Base-by-base conservation (phyloP, 2,329 filamentous ascomycete species). In the Cordyceps javanica region DNA sequence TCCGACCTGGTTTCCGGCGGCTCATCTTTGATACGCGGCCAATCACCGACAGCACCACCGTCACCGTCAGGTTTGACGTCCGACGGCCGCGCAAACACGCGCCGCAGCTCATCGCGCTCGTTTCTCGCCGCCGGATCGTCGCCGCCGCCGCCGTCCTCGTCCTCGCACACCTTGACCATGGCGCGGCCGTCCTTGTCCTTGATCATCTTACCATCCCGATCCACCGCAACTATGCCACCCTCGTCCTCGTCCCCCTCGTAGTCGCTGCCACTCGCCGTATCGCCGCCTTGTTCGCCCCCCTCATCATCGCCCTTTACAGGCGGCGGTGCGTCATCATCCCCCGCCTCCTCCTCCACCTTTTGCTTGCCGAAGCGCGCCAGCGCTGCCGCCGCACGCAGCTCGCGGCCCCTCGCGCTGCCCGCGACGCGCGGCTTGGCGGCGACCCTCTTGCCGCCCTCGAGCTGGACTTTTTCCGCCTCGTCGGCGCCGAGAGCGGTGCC, bases 321-420 rank as follows among this genome's bases (percentile, higher is more conserved):
- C n/a, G n/a, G n/a, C n/a, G n/a, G n/a, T n/a, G n/a, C n/a, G n/a
- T n/a, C n/a, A n/a, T 19, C 77, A 1, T 67, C 67, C 5, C 72
- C 70, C 30, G 44, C 55, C 38, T 70, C 72, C 39, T 55, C 50
- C 52, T 78, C 75, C 64, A 82, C 82, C 50, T 77, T 80, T 46
- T 80, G 70, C 66, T 80, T 71, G 42, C 83, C 87, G 59, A 93
- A 90, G 13, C 90, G 77, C 14, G 88, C 88, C 63, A 93, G 69
- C 1, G 90, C 90, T 2, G 90, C 90, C 6, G 88, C 88, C 2
- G 89, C 90, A 57, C 90, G 76, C 11, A 94, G 74, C 52, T 93
- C 90, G 60, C 90, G 77, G 0, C 90, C 90, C 59, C 90, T 76
- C 49, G 85, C 86, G 67, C 89, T 92, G 10, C 81, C 81, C 3